Evolutionary conservation across 495 filamentous ascomycete species (phyloP).

Genomic region (Daldinia bambusicola): DNA sequence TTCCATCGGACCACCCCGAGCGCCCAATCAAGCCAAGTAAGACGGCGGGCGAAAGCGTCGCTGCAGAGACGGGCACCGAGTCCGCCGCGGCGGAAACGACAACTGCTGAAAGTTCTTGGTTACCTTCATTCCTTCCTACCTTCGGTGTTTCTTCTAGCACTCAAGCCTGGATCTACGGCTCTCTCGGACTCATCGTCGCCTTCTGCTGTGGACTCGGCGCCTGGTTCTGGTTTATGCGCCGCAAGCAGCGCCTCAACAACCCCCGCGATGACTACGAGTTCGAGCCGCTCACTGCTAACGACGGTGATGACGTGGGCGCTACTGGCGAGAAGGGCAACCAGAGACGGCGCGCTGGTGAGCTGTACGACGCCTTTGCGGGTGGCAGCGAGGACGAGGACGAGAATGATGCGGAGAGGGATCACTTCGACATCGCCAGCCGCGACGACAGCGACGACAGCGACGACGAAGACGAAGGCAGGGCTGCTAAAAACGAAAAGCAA

Average conservation of each 20-base stretch:
- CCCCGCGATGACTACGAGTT: slow-evolving; percentile 91
- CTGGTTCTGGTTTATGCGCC: slow-evolving; percentile 81
- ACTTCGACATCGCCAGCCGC: slow-evolving; percentile 36
- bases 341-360: slow-evolving; percentile 75
- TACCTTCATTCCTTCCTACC: slow-evolving; percentile 93
- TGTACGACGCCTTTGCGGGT: slow-evolving; percentile 95
- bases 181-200: slow-evolving; percentile 80
- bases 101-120: slow-evolving; percentile 66
- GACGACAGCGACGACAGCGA: slow-evolving; percentile 17
- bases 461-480: slow-evolving; percentile 9
- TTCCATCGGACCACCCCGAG: slow-evolving; percentile 77
- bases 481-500: slow-evolving; percentile 22
- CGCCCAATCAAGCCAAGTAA: slow-evolving; percentile 72
- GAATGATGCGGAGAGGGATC: slow-evolving; percentile 59
- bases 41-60: slow-evolving; percentile 50
- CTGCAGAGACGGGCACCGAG: slow-evolving; percentile 52
- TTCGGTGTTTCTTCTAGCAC: slow-evolving; percentile 91
- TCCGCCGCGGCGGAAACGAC: slow-evolving; percentile 54
- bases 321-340: slow-evolving; percentile 47
- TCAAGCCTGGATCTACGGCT: slow-evolving; percentile 94
- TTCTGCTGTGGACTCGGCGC: slow-evolving; percentile 83
- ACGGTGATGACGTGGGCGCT: slow-evolving; percentile 65
- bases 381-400: slow-evolving; percentile 75
- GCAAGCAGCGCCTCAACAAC: slow-evolving; percentile 78
- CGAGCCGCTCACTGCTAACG: slow-evolving; percentile 87